Base-by-base conservation (phyloP, 2,329 filamentous ascomycete genomes). In the Corniculantispora saksenae region DNA sequence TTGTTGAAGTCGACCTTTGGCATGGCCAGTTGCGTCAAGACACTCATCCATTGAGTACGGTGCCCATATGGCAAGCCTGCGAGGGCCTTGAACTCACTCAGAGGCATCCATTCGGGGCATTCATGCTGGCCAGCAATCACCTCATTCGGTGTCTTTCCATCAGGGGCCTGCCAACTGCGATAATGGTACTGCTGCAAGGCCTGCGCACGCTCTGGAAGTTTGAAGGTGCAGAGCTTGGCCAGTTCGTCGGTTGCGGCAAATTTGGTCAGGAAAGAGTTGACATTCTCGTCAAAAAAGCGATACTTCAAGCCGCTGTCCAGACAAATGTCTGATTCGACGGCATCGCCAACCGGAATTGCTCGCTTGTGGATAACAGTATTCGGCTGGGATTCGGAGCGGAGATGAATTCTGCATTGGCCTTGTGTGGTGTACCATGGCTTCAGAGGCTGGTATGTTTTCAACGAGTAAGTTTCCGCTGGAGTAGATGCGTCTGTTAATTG, bases 21-120 rank as follows among this genome's bases (percentile, higher is more conserved):
- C 1, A 77, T 74, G 0, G 74, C 72, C 3, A 90, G 72, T 68
- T 88, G 82, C 1, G 77, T 70, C 0, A 86, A 70, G 3, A 90
- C 81, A 61, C 88, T 89, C 10, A 77, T 69, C 83, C 86, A 89
- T 59, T 86, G 83, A 10, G 87, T 72, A 1, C 72, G 70, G 21
- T 77, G 65, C 0, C 86, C 86, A 1, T 82, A 70, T 0, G 82
- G 79, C 3, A 89, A 67, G 0, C 79, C 70, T 0, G 78, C 77
- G n/a, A 89, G 80, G 0, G 80, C 76, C 63, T 83, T 82, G 70
- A 81, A 89, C 63, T 90, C 86, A 1, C 82, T 80, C 0, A 86
- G 65, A 0, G 81, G 78, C 50, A 90, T 73, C 23, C 80, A 68
- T 0, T 61, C 3, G 0, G 86, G 84, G 61, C 84, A 87, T 0